Base-by-base conservation (phyloP, 1,284 basidiomycete genomes). In the Omphalotus olearius region DNA sequence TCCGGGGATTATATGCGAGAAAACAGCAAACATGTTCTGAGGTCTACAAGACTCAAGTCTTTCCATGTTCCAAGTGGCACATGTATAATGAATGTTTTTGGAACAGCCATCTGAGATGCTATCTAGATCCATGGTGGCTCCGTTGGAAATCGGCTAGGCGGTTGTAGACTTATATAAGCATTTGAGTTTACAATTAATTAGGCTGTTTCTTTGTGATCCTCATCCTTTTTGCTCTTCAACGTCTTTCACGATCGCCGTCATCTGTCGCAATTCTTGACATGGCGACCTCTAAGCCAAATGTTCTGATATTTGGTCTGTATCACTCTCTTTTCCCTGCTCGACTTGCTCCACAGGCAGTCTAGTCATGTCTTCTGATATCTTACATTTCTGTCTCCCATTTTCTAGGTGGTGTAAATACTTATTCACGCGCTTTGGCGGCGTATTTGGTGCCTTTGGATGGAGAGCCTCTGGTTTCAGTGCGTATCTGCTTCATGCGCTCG, bases 381-480 rank as follows among this genome's bases (percentile, higher is more conserved):
- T 50, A 49, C 52, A 51, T 25, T 46, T 45, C 36, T 48, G 28
- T 53, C 53, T 43, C 37, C 18, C 30, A 14, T 51, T 44, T 11
- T 35, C 4, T 58, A 91, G 88, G 88, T 57, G 88, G 88, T 51
- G 69, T 91, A 56, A 89, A 89, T 69, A 88, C 83, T 50, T 86
- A 75, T 63, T 83, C 88, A 13, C 77, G 86, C 47, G 74, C 83
- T 41, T 76, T 90, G 48, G 83, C 84, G 39, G 69, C 75, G 51
- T 68, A 76, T 45, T 75, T 90, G 14, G 79, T 87, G 35, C 85
- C 85, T 3, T 60, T 77, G 16, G 72, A 82, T 36, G 83, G 82
- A 40, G 79, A 82, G 53, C 70, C 82, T 43, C 76, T 90, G 35
- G 89, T 93, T 50, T 82, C 85, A 45, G 88, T 92, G 63, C 55